A percentile compares a stretch with the other conserved stretches of the same genome.
Conservation (phyloP, 441 rosid species). For the Erodium trifolium region DNA sequence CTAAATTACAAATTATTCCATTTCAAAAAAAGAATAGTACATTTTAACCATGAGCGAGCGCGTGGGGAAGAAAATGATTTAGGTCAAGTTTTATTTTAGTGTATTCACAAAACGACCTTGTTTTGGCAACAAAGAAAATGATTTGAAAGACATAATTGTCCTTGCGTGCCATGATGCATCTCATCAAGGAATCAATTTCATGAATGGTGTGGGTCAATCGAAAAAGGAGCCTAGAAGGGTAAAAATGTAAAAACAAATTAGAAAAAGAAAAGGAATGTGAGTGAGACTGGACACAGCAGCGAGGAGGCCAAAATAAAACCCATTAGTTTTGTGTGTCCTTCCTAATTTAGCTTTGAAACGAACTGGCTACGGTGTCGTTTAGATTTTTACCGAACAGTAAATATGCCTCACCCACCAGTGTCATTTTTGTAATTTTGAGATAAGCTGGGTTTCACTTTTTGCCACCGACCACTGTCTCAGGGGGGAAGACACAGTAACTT, state of each 20-base stretch:
- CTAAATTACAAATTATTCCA: no score
- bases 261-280: background rate
- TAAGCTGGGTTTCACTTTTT: background rate
- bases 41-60: background rate
- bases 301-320: background rate
- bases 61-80: background rate
- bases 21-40: no score
- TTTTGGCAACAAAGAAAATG: conserved; percentile 1
- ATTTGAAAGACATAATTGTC: conserved; percentile 1
- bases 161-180: conserved; percentile 2
- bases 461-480: background rate
- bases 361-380: background rate
- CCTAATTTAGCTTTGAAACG: background rate
- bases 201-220: background rate
- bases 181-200: background rate
- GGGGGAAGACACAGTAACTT: background rate
- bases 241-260: background rate
- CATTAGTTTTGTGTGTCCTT: background rate
- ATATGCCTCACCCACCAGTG: background rate
- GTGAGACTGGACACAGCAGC: background rate
- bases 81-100: background rate
- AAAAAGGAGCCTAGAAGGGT: background rate
- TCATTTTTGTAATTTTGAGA: background rate
- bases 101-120: background rate
- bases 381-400: no score